These are phyloP conservation scores for Neurospora sp. DNA, from an alignment of 495 filamentous ascomycete species.

Conservation along the genomic window DNA sequence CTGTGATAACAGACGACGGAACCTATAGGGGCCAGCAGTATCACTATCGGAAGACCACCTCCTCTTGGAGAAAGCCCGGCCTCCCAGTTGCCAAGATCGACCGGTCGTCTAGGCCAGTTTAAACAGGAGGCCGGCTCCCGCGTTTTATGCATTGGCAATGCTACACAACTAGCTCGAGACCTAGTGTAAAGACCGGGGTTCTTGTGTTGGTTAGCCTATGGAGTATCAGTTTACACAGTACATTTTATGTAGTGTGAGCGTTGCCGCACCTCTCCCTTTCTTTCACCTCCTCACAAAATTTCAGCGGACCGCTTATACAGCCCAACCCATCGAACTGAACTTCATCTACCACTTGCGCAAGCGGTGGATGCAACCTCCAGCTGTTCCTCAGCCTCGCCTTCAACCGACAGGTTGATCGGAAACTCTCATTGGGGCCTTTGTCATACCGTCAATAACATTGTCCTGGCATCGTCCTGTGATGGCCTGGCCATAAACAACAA, in stretches of 20 bases:
- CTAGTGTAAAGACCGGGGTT: slow-evolving; percentile 6
- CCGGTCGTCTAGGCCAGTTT: slow-evolving; percentile 9
- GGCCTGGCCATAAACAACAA: slow-evolving; percentile 2
- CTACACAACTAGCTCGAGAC: slow-evolving; percentile 1
- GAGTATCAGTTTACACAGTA: background rate
- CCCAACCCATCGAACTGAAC: background rate
- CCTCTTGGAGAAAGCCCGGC: slow-evolving; percentile 9
- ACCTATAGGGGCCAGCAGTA: slow-evolving; percentile 2
- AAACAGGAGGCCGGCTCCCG: slow-evolving; percentile 26
- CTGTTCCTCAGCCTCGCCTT: slow-evolving; percentile 11
- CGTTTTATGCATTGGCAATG: slow-evolving; percentile 9
- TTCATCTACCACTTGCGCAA: slow-evolving; percentile 1
- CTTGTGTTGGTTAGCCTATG: background rate
- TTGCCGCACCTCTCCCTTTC: slow-evolving; percentile 1
- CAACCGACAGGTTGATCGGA: slow-evolving; percentile 3
- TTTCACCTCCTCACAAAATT: background rate
- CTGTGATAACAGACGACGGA: background rate
- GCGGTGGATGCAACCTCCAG: background rate
- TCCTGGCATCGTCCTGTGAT: slow-evolving; percentile 1
- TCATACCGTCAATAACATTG: background rate
- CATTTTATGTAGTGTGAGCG: background rate
- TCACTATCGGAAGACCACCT: slow-evolving; percentile 10
- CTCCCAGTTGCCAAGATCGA: slow-evolving; percentile 12
- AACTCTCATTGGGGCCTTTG: background rate
- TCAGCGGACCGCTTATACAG: background rate